Evolutionary conservation across 331 rosid species (phyloP).

Genomic region (Quercus phellos): DNA sequence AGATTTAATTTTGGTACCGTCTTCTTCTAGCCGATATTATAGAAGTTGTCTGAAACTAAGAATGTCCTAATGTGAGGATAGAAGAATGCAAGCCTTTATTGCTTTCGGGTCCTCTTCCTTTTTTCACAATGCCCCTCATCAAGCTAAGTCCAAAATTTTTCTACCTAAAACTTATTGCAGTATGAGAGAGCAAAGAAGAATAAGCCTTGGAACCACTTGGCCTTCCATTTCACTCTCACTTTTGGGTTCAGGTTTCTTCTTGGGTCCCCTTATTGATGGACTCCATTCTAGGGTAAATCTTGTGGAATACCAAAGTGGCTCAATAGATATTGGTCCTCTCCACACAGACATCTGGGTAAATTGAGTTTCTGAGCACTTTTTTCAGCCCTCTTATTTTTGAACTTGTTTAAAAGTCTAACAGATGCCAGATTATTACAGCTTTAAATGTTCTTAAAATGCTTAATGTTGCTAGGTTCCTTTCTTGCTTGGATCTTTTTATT

Average conservation of each 20-base stretch:
- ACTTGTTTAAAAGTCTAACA: not conserved
- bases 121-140: constrained; percentile 13
- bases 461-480: constrained; percentile 53
- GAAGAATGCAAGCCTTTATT: constrained; percentile 36
- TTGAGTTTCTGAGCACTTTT: not conserved
- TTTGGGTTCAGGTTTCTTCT: constrained; percentile 58
- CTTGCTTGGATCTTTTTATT: constrained; percentile 71
- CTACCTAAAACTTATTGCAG: constrained; percentile 32
- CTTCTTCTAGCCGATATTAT: not conserved
- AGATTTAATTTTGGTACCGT: not conserved
- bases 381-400: not conserved
- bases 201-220: constrained; percentile 42
- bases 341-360: constrained; percentile 60
- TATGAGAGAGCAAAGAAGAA: constrained; percentile 24
- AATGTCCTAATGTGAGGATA: not conserved
- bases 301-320: constrained; percentile 51
- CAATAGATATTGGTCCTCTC: constrained; percentile 49
- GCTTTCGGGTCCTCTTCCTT: constrained; percentile 30
- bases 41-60: no score
- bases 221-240: constrained; percentile 50
- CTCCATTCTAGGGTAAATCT: constrained; percentile 81
- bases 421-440: not conserved
- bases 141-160: constrained; percentile 3
- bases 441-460: not conserved
- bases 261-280: constrained; percentile 80